Conservation (phyloP, 805 yeast species). For the Barnettozyma populi region DNA sequence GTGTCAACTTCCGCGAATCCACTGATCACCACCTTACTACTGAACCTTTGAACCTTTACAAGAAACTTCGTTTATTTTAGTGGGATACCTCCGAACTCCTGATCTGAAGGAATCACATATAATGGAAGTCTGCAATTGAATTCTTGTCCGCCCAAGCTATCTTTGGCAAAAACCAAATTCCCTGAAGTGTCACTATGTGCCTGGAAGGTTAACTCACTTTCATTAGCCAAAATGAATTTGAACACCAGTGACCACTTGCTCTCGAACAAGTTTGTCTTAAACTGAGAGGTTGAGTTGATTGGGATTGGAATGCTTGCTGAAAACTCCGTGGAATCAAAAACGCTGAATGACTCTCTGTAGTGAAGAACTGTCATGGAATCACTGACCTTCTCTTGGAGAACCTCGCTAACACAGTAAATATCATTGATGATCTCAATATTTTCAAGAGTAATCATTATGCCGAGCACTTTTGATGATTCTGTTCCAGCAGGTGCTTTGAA, state of each 20-base stretch:
- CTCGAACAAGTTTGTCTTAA: conserved; percentile 35
- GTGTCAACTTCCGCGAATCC: neutral
- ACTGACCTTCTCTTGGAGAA: neutral
- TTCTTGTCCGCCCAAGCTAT: conserved; percentile 32
- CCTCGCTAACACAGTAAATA: conserved; percentile 19
- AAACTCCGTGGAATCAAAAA: conserved; percentile 24
- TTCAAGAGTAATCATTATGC: conserved; percentile 31
- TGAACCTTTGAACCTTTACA: too few relatives aligned
- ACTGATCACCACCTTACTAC: neutral
- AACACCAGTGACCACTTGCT: conserved; percentile 33
- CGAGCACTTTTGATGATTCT: conserved; percentile 31
- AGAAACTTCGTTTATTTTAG: neutral
- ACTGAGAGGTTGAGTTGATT: conserved; percentile 32
- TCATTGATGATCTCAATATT: conserved; percentile 32
- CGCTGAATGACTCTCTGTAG: conserved; percentile 28
- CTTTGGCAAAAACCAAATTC: conserved; percentile 27
- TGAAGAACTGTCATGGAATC: conserved; percentile 14
- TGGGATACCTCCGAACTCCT: conserved; percentile 44
- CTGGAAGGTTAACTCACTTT: conserved; percentile 11
- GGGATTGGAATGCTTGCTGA: conserved; percentile 32
- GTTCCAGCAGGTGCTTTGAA: conserved; percentile 17
- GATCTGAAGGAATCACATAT: conserved; percentile 38
- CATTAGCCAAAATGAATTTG: conserved; percentile 30
- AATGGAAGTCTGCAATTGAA: conserved; percentile 42
- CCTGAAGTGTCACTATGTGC: conserved; percentile 35